Evolutionary conservation across 2,329 filamentous ascomycete genomes (phyloP), one percentile per base, ranked within the genome.

Genomic region (Monosporascus sp.): DNA sequence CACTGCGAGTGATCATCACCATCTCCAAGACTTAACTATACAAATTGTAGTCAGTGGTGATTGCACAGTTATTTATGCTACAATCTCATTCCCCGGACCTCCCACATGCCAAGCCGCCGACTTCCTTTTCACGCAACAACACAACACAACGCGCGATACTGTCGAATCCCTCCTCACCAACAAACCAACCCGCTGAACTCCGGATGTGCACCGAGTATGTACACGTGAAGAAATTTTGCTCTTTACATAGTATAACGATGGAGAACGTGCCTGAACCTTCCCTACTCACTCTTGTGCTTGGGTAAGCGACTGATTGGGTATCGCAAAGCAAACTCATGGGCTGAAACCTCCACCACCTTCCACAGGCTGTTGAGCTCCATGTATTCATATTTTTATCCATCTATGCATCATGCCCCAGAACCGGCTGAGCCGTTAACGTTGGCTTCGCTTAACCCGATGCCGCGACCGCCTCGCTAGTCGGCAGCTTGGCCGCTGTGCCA

Each of bases 401-500:
- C 45, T 24, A 47, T 11, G 17, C 45, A 47, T 47, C 22, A 24
- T 26, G 16, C 20, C 24, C 36, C n/a, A 49, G 20, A 17, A 38
- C 27, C n/a, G 19, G 38, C 8, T 2, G 11, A 36, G 16, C n/a
- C 31, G 9, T 16, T n/a, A 17, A 37, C 19, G 11, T 24, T 34
- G 16, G 34, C 26, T 52, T n/a, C 37, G 5, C 41, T 56, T 46
- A 60, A 19, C 59, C 58, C 8, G 60, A 50, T 2, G 67, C 59
- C 1, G 65, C 54, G n/a, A 60, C 59, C 41, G 68, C 57, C 24
- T 74, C 69, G 53, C 78, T 76, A 61, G 83, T 73, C 43, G 88
- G 85, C 66, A 92, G 79, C 63, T 85, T 78, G 49, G 84, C 81
- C 52, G 78, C 83, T 26, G 88, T 92, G 61, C 90, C 90, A 52